phyloP scores from a whole-genome alignment of 306 rosid genomes.

The Prunus kanzakura region DNA sequence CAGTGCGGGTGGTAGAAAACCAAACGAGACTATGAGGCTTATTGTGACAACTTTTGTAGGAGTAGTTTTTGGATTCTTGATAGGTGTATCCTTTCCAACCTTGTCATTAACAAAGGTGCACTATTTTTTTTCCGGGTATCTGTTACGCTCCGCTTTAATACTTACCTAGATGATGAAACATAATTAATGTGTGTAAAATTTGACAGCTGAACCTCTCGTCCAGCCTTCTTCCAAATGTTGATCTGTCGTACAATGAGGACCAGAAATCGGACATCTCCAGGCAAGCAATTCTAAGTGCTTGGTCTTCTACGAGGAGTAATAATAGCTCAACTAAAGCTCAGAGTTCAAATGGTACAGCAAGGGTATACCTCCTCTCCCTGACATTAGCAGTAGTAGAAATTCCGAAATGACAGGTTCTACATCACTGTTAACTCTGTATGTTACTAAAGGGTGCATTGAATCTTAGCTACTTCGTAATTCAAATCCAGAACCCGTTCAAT shows the following conservation, averaged over 20 bases:
- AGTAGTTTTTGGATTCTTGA: conserved; percentile 77
- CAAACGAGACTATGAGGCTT: conserved; percentile 82
- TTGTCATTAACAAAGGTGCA: conserved; percentile 79
- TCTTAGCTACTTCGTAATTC: neutral
- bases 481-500: conserved; percentile 17
- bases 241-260: conserved; percentile 45
- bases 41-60: conserved; percentile 78
- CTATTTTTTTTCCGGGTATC: conserved; percentile 5
- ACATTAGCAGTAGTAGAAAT: conserved; percentile 12
- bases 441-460: conserved; percentile 5
- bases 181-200: conserved; percentile 11
- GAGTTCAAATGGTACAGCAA: conserved; percentile 51
- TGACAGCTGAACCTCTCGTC: conserved; percentile 80
- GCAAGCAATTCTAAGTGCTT: conserved; percentile 28
- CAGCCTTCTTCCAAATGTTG: conserved; percentile 58
- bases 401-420: neutral
- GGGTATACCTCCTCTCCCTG: conserved; percentile 44
- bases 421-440: neutral
- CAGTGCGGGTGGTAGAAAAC: conserved; percentile 71
- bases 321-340: conserved; percentile 37
- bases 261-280: conserved; percentile 33
- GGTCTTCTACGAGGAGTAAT: conserved; percentile 37
- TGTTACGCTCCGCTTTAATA: neutral
- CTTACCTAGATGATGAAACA: conserved; percentile 21
- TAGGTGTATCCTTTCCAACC: conserved; percentile 81